Conservation (phyloP, 768 basidiomycete species). For the Mycena kentingensis region DNA sequence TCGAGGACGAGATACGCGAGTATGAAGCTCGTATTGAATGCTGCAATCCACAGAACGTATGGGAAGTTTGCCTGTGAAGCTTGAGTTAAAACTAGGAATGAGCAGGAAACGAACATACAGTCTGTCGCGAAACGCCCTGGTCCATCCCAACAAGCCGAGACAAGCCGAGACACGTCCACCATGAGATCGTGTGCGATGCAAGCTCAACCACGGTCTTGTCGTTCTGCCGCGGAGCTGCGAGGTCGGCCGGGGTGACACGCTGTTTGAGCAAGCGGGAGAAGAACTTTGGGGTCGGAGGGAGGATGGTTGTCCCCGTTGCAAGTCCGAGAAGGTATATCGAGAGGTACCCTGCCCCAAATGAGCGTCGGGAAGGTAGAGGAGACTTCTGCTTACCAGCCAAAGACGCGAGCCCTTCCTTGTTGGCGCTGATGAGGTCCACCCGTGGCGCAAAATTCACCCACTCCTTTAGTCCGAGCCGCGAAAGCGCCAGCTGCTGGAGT, state of each 20-base stretch:
- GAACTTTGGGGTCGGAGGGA: conserved; percentile 76
- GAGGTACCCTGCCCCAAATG: conserved; percentile 67
- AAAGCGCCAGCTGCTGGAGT: conserved; percentile 77
- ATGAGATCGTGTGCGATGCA: conserved; percentile 72
- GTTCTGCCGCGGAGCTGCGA: conserved; percentile 52
- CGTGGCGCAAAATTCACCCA: conserved; percentile 73
- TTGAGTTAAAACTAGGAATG: background rate
- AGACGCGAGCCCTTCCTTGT: conserved; percentile 92
- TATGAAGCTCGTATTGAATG: conserved; percentile 86
- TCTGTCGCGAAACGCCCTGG: conserved; percentile 47
- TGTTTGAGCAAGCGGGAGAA: conserved; percentile 52
- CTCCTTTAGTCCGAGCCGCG: conserved; percentile 52
- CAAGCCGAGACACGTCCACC: conserved; percentile 67
- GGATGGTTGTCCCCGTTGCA: conserved; percentile 75
- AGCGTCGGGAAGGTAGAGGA: background rate
- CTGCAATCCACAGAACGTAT: conserved; percentile 87
- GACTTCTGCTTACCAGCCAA: conserved; percentile 54
- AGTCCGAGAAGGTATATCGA: conserved; percentile 87
- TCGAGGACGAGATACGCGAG: conserved; percentile 81
- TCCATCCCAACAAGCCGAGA: conserved; percentile 42
- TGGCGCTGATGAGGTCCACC: conserved; percentile 63
- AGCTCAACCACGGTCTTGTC: conserved; percentile 78
- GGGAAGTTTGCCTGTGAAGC: conserved; percentile 73
- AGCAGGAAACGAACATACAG: conserved; percentile 34
- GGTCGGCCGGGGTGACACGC: conserved; percentile 10